phyloP scores from a whole-genome alignment of 1,284 basidiomycete species.

The Stygiomarasmius scandens region DNA sequence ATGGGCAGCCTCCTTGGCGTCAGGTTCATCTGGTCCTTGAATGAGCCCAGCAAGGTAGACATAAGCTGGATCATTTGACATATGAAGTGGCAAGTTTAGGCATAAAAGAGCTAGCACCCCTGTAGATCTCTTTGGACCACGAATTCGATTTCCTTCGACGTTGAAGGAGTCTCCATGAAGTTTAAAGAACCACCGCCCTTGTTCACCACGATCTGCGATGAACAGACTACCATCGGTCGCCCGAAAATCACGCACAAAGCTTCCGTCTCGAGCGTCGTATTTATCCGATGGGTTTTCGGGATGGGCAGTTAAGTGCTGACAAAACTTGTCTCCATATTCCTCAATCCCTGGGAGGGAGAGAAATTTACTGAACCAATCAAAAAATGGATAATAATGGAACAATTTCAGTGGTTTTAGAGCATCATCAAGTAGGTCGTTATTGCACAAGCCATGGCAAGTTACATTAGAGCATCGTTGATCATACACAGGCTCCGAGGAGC shows the following conservation, averaged over 20 bases:
- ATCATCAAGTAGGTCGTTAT: too few species aligned
- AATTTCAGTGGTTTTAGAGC: too few species aligned
- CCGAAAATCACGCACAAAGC: background rate
- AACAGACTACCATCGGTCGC: slow-evolving; percentile 3
- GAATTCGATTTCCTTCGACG: slow-evolving; percentile 8
- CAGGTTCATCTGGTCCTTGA: slow-evolving; percentile 11
- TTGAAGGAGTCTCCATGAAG: slow-evolving; percentile 15
- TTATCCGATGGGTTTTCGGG: slow-evolving; percentile 2
- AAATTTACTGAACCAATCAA: slow-evolving; percentile 9
- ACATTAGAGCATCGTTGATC: background rate
- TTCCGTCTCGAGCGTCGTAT: background rate
- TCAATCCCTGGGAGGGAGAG: slow-evolving; percentile 9
- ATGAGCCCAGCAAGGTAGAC: slow-evolving; percentile 15
- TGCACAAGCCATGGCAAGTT: too few species aligned
- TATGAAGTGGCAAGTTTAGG: slow-evolving; percentile 1
- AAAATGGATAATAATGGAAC: background rate
- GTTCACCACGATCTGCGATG: slow-evolving; percentile 9
- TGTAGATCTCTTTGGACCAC: background rate
- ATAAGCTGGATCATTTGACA: slow-evolving; percentile 12
- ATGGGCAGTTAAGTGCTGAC: slow-evolving; percentile 1
- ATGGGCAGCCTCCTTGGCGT: slow-evolving; percentile 3
- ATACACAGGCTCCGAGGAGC: background rate
- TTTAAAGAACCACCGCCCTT: slow-evolving; percentile 14
- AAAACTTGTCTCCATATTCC: slow-evolving; percentile 10
- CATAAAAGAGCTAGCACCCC: background rate